A percentile compares a stretch with the other conserved stretches of the same genome.
Conservation (phyloP, 768 basidiomycete species). For the Chalciporus piperatus region DNA sequence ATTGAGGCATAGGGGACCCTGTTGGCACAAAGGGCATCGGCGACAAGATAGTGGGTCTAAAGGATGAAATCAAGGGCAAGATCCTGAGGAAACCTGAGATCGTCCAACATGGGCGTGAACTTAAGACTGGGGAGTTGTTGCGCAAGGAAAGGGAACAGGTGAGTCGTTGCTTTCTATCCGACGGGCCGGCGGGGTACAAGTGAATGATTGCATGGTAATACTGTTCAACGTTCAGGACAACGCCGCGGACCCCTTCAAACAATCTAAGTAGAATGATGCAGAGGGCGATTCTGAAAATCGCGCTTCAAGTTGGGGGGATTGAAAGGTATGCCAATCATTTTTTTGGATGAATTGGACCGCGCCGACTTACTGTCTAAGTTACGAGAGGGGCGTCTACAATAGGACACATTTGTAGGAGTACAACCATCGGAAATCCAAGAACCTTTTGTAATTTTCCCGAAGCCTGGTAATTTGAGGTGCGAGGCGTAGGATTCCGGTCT, state of each 20-base stretch:
- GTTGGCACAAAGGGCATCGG: constrained; percentile 22
- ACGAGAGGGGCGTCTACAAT: too few species aligned
- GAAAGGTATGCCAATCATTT: too few species aligned
- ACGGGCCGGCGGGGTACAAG: neutral
- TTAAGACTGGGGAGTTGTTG: constrained; percentile 40
- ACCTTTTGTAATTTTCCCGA: neutral
- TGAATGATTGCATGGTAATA: neutral
- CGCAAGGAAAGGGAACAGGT: constrained; percentile 32
- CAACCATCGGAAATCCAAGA: too few species aligned
- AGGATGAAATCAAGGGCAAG: constrained; percentile 41
- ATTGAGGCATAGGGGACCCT: neutral
- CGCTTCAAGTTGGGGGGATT: too few species aligned
- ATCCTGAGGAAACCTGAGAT: constrained; percentile 35
- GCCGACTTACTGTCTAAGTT: too few species aligned
- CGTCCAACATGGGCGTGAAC: constrained; percentile 37
- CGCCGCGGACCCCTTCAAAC: constrained; percentile 2
- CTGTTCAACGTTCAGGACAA: neutral
- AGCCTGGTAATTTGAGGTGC: neutral
- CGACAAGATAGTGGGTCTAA: constrained; percentile 37
- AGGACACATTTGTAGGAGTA: too few species aligned
- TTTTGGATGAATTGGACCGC: too few species aligned
- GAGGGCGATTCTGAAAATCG: too few species aligned
- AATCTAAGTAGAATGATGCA: too few species aligned
- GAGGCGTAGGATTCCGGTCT: neutral
- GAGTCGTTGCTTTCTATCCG: neutral